Percentiles rank a stretch among this genome's conserved stretches.
Conservation (phyloP, 768 basidiomycete species). For the Leccinellum rugosiceps region DNA sequence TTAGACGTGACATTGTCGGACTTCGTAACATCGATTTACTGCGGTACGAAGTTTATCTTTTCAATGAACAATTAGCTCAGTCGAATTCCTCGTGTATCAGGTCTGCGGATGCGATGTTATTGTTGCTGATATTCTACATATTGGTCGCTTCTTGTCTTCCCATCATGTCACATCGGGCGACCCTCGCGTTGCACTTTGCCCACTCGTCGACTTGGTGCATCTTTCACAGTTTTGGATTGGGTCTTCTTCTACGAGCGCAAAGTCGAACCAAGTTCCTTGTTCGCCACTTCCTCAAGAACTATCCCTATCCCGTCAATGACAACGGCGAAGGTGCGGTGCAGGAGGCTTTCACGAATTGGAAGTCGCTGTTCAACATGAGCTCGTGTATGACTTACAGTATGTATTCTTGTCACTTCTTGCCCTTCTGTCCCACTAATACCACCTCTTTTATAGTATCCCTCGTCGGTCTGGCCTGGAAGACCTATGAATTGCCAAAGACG, state of each 20-base stretch:
- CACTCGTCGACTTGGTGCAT: conserved; percentile 86
- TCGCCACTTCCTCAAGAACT: conserved; percentile 91
- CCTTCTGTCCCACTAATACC: background rate
- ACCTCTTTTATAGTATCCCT: conserved; percentile 65
- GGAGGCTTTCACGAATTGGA: conserved; percentile 97
- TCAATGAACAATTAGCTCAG: conserved; percentile 9
- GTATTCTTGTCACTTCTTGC: conserved; percentile 14
- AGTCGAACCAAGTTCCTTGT: conserved; percentile 86
- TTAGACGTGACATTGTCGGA: conserved; percentile 81
- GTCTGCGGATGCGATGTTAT: conserved; percentile 79
- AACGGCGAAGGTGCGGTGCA: conserved; percentile 74
- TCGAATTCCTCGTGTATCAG: conserved; percentile 41
- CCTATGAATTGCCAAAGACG: conserved; percentile 74
- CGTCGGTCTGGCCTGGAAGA: conserved; percentile 83
- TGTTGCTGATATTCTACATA: conserved; percentile 71
- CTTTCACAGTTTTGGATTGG: conserved; percentile 87
- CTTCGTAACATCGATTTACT: conserved; percentile 81
- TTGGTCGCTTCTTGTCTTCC: conserved; percentile 59
- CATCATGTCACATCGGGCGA: conserved; percentile 42
- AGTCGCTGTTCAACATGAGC: conserved; percentile 86
- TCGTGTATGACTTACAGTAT: conserved; percentile 93
- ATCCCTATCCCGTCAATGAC: conserved; percentile 76
- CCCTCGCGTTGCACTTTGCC: conserved; percentile 67
- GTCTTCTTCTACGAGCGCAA: conserved; percentile 79
- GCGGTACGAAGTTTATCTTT: conserved; percentile 49